Conservation (phyloP, 2,329 filamentous ascomycete genomes). For the Aspergillus calidoustus region DNA sequence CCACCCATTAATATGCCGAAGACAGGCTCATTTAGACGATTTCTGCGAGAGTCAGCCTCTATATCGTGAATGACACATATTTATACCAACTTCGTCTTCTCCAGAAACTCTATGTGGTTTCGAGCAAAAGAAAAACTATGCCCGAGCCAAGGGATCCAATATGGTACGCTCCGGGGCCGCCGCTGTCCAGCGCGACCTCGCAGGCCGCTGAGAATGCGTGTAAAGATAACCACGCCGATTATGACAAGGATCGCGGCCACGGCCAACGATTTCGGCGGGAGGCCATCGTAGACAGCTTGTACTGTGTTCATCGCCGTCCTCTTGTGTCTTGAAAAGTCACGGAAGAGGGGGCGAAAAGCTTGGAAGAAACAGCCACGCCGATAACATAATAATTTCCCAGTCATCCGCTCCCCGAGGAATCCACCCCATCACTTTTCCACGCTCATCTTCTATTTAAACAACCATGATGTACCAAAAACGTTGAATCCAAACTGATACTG, state of each 20-base stretch:
- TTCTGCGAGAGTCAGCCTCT: slow-evolving; percentile 26
- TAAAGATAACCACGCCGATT: slow-evolving; percentile 28
- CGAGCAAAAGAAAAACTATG: slow-evolving; percentile 57
- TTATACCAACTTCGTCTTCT: slow-evolving; percentile 43
- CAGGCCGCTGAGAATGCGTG: slow-evolving; percentile 44
- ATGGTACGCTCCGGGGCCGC: slow-evolving; percentile 56
- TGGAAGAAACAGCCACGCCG: slow-evolving; percentile 38
- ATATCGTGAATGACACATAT: not conserved
- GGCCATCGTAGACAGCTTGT: slow-evolving; percentile 26
- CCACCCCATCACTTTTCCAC: not conserved
- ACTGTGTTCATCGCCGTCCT: slow-evolving; percentile 15
- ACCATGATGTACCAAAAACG: not conserved
- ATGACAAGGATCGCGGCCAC: slow-evolving; percentile 33
- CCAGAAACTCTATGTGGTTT: slow-evolving; percentile 51
- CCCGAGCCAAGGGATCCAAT: slow-evolving; percentile 64
- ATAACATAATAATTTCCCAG: not conserved
- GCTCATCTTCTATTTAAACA: not conserved
- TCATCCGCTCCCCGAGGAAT: not conserved
- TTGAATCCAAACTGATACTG: not conserved
- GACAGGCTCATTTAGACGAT: slow-evolving; percentile 46
- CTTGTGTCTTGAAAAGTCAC: not conserved
- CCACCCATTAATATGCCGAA: slow-evolving; percentile 57
- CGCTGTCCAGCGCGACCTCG: slow-evolving; percentile 35
- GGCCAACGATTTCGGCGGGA: slow-evolving; percentile 31
- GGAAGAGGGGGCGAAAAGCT: not conserved